A percentile compares a stretch with the other conserved stretches of the same genome.
These are phyloP conservation scores for Polyporus tsugae DNA, from an alignment of 1,284 basidiomycete genomes.

Conservation along the genomic window DNA sequence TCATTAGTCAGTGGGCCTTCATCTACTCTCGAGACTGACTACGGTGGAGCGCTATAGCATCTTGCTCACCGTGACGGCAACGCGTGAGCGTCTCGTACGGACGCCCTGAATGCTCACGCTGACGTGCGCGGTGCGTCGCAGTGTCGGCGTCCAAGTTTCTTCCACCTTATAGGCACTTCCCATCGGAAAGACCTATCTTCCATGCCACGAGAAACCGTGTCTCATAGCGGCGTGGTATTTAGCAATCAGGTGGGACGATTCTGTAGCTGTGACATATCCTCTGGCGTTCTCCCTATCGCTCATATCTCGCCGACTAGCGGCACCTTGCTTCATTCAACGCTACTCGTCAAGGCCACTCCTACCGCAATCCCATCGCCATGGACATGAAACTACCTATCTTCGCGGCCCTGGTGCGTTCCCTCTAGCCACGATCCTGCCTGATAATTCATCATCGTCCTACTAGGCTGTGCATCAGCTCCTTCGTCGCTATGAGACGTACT, in stretches of 20 bases:
- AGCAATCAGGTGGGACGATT: conserved; percentile 1
- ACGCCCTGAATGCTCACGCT: neutral
- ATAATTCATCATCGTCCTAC: neutral
- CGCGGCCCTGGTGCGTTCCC: neutral
- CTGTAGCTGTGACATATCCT: neutral
- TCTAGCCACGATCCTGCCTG: neutral
- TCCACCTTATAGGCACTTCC: neutral
- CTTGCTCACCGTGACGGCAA: neutral
- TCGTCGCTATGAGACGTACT: neutral
- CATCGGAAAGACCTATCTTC: neutral
- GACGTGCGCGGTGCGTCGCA: neutral
- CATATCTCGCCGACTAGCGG: neutral
- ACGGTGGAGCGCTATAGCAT: neutral
- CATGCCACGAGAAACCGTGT: neutral
- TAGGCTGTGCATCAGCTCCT: neutral
- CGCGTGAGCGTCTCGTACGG: neutral
- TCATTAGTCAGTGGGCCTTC: neutral
- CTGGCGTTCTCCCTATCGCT: neutral
- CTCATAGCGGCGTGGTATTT: neutral
- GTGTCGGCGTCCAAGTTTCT: neutral
- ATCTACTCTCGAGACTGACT: neutral
- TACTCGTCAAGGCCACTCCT: neutral
- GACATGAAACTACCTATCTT: neutral
- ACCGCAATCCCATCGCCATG: neutral
- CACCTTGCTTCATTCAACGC: neutral